These are phyloP conservation scores for Sugiyamaella smithiae DNA, from an alignment of 805 yeast genomes.

Conservation along the genomic window DNA sequence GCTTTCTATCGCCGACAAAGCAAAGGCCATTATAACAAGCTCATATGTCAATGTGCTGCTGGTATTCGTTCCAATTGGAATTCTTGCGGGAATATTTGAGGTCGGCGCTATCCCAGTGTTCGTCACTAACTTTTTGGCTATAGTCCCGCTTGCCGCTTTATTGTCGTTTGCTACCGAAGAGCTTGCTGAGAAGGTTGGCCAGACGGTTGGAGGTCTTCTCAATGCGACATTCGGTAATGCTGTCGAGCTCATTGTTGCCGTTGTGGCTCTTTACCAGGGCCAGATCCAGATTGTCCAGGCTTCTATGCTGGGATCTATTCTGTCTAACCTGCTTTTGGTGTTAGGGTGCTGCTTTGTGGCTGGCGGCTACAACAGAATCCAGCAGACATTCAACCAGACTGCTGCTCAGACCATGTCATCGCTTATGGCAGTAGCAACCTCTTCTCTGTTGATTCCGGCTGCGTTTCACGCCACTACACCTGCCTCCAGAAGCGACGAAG, in stretches of 20 bases:
- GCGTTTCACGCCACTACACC: slow-evolving; percentile 80
- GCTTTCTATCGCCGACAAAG: slow-evolving; percentile 10
- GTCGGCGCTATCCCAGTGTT: slow-evolving; percentile 59
- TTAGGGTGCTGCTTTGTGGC: slow-evolving; percentile 93
- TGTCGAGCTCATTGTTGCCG: slow-evolving; percentile 90
- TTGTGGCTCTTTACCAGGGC: slow-evolving; percentile 80
- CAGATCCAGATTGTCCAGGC: slow-evolving; percentile 96
- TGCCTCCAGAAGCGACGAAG: slow-evolving; percentile 40
- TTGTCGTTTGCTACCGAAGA: slow-evolving; percentile 94
- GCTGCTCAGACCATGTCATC: slow-evolving; percentile 98
- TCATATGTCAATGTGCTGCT: slow-evolving; percentile 74
- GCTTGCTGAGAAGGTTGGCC: slow-evolving; percentile 81
- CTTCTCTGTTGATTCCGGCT: slow-evolving; percentile 89
- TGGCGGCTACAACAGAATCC: slow-evolving; percentile 84
- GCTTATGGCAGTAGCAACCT: slow-evolving; percentile 83
- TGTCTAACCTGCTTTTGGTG: slow-evolving; percentile 83
- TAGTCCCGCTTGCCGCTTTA: slow-evolving; percentile 87
- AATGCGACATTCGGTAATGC: slow-evolving; percentile 99
- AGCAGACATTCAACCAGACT: slow-evolving; percentile 89
- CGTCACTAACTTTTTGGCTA: slow-evolving; percentile 78
- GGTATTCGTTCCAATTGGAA: slow-evolving; percentile 85
- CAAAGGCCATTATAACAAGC: slow-evolving; percentile 33
- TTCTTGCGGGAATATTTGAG: slow-evolving; percentile 61
- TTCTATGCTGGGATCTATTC: slow-evolving; percentile 91
- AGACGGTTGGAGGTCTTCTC: slow-evolving; percentile 87